phyloP scores from a whole-genome alignment of 1,139 yeast genomes.

The Taphrina communis region DNA sequence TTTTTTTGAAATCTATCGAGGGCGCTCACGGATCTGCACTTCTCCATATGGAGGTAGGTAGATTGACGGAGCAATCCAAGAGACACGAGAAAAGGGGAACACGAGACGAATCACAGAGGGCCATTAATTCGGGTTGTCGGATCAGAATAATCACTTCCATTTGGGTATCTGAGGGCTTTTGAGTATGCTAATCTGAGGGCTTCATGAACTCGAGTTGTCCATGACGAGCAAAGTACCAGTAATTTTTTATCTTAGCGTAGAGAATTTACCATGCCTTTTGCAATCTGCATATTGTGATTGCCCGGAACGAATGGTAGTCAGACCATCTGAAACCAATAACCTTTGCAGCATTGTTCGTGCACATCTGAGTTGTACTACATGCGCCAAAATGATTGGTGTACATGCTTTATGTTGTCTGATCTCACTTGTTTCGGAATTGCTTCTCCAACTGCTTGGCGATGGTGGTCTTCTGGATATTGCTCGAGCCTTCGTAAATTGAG shows the following conservation, averaged over 20 bases:
- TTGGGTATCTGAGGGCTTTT: conserved; percentile 15
- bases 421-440: conserved; percentile 48
- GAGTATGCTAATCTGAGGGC: background rate
- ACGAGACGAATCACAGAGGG: conserved; percentile 10
- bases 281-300: no score
- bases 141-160: background rate
- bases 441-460: conserved; percentile 56
- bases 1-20: background rate
- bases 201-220: background rate
- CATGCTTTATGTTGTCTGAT: no score
- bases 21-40: background rate
- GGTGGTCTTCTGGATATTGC: conserved; percentile 57
- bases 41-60: background rate
- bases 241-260: background rate
- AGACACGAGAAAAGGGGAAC: conserved; percentile 3
- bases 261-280: no score
- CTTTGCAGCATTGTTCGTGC: no score
- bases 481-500: conserved; percentile 57
- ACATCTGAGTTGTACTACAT: no score
- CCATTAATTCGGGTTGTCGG: conserved; percentile 10
- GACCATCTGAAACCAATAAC: no score
- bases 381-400: no score
- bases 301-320: no score
- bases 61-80: conserved; percentile 1
- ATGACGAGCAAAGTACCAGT: background rate